Conservation (phyloP, 2,329 filamentous ascomycete genomes). For the Pyrenophora tritici-repentis region DNA sequence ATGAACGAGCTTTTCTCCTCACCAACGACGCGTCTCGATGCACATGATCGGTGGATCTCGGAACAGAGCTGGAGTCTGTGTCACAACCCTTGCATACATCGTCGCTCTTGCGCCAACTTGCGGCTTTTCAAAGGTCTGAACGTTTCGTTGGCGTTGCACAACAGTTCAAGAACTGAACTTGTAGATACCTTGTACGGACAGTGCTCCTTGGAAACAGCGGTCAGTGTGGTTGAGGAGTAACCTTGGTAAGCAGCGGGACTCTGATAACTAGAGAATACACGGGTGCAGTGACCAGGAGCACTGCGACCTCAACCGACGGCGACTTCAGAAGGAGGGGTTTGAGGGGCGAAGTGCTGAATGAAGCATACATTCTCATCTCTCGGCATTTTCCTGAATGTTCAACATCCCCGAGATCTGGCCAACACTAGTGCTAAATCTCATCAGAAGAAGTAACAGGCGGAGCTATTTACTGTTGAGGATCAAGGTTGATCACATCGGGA, state of each 20-base stretch:
- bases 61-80: constrained; percentile 26
- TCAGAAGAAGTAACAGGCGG: background rate
- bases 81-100: constrained; percentile 23
- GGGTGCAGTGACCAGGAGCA: background rate
- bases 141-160: constrained; percentile 27
- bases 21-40: constrained; percentile 14
- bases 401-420: no score
- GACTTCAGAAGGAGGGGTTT: no score
- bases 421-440: no score
- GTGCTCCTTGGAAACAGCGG: constrained; percentile 4
- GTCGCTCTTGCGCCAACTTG: constrained; percentile 13
- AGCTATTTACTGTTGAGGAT: background rate
- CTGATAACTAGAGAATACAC: background rate
- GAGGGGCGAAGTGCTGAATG: no score
- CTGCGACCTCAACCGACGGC: no score
- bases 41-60: constrained; percentile 15
- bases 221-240: background rate
- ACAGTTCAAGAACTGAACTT: constrained; percentile 13
- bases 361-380: no score
- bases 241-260: background rate
- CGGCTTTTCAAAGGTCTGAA: constrained; percentile 11
- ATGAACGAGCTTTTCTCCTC: constrained; percentile 21
- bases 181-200: constrained; percentile 20
- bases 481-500: constrained; percentile 6
- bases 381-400: no score